phyloP scores from a whole-genome alignment of 2,329 filamentous ascomycete genomes.

The Penicillium corylophilum region DNA sequence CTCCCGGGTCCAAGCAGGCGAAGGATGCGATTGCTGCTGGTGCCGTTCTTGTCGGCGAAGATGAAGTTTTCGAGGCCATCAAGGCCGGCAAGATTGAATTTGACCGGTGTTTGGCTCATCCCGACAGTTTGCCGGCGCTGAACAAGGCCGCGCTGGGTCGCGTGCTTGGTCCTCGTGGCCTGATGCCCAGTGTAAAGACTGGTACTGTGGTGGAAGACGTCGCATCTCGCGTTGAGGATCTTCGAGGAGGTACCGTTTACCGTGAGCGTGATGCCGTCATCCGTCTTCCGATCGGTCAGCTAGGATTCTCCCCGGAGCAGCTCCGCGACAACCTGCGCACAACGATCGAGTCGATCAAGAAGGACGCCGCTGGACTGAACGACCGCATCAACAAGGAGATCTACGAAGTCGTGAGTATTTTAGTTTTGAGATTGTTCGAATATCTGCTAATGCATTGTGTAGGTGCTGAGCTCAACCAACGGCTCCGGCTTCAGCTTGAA shows the following conservation, averaged over 20 bases:
- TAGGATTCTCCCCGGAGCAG: slow-evolving; percentile 85
- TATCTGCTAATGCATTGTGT: not conserved
- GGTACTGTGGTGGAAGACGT: slow-evolving; percentile 87
- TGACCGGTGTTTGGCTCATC: slow-evolving; percentile 84
- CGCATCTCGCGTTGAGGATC: slow-evolving; percentile 69
- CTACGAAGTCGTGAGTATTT: slow-evolving; percentile 60
- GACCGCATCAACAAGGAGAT: slow-evolving; percentile 70
- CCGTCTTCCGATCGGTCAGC: slow-evolving; percentile 83
- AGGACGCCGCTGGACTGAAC: slow-evolving; percentile 66
- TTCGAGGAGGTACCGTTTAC: slow-evolving; percentile 83
- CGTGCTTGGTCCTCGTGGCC: slow-evolving; percentile 79
- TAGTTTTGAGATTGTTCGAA: not conserved
- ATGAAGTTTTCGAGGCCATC: slow-evolving; percentile 78
- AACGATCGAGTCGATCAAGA: slow-evolving; percentile 74
- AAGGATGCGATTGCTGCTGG: slow-evolving; percentile 74
- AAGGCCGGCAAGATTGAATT: slow-evolving; percentile 77
- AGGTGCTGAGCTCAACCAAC: slow-evolving; percentile 82
- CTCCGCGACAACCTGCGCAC: slow-evolving; percentile 79
- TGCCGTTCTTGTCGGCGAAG: slow-evolving; percentile 79
- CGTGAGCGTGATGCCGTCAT: slow-evolving; percentile 82
- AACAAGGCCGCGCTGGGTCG: slow-evolving; percentile 78
- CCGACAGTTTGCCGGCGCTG: slow-evolving; percentile 71
- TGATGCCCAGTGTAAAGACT: slow-evolving; percentile 89
- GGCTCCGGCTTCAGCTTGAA: slow-evolving; percentile 84
- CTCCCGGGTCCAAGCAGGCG: slow-evolving; percentile 73